Percentiles rank a stretch among this genome's conserved stretches.
Evolutionary conservation across 2,329 filamentous ascomycete species (phyloP).

Genomic region (Aureobasidium zeae): DNA sequence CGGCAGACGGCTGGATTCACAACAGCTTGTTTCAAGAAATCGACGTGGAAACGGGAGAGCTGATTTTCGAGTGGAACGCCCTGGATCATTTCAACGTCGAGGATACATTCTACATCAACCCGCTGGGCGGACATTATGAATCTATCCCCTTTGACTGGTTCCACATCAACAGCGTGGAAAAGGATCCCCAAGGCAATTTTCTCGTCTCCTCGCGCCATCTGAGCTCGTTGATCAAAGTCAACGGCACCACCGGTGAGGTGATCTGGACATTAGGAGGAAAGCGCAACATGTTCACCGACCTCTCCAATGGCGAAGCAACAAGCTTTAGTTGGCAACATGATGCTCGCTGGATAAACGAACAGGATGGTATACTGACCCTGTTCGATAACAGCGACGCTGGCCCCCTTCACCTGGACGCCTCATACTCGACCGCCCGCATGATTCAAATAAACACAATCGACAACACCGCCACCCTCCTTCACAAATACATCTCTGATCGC

Average conservation of each 20-base stretch:
- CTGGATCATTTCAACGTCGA: constrained; percentile 28
- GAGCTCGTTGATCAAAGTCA: constrained; percentile 38
- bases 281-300: constrained; percentile 16
- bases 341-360: constrained; percentile 26
- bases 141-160: constrained; percentile 36
- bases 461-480: constrained; percentile 23
- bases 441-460: constrained; percentile 21
- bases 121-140: constrained; percentile 33
- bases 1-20: constrained; percentile 32
- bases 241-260: constrained; percentile 34
- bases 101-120: constrained; percentile 22
- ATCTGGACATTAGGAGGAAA: constrained; percentile 37
- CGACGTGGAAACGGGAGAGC: constrained; percentile 32
- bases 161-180: constrained; percentile 46
- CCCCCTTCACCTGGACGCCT: constrained; percentile 31
- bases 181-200: constrained; percentile 40
- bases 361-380: constrained; percentile 18
- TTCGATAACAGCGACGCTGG: constrained; percentile 31
- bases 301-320: constrained; percentile 14
- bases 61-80: constrained; percentile 35
- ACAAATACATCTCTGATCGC: constrained; percentile 22
- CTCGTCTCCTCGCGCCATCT: constrained; percentile 43
- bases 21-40: constrained; percentile 39
- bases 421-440: constrained; percentile 23
- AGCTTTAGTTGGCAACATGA: constrained; percentile 40